Base-by-base conservation (phyloP, 495 filamentous ascomycete species). In the Geoglossum glabrum region DNA sequence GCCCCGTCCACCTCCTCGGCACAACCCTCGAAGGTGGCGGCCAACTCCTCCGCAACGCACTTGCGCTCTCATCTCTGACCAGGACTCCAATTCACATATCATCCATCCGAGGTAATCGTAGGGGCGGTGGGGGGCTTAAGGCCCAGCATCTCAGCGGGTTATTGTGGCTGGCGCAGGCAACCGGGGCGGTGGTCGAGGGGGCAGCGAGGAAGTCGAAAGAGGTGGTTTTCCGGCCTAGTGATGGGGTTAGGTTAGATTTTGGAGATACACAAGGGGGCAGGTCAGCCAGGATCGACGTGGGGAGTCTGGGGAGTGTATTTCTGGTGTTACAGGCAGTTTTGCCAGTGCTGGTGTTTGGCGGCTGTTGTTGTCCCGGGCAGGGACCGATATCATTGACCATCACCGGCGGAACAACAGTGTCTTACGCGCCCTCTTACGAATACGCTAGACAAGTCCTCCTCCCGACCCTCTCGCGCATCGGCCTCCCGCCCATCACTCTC, bases 281-380 rank as follows among this genome's bases (percentile, higher is more conserved):
- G 17, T 61, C 51, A 38, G 59, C 49, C 7, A 57, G 65, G 45
- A 69, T 71, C 36, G 31, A 64, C 23, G 65, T 71, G 17, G 46
- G 50, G 13, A 70, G 67, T 60, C 74, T 75, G 0, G 70, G 72
- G 0, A 79, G 76, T 46, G 75, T 86, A 0, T 71, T 81, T 56
- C 72, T 93, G n/a, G 78, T 90, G 28, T 78, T 92, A 61, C 88
- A 95, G 68, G 83, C 88, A 1, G 68, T 95, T 3, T 78, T 93
- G 43, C 88, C 88, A 0, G 90, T 82, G 66, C 66, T 92, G 2
- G 66, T 93, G 1, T 80, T 82, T 59, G 74, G 79, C 0, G 72
- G 72, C 31, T 70, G n/a, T n/a, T n/a, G n/a, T n/a, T n/a, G n/a
- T n/a, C n/a, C 65, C 46, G 68, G 66, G 4, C 60, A 55, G 30